Evolutionary conservation across 257 asterid genomes (phyloP), one percentile per base, ranked within the genome.

Genomic region (Jaltomata sinuosa): DNA sequence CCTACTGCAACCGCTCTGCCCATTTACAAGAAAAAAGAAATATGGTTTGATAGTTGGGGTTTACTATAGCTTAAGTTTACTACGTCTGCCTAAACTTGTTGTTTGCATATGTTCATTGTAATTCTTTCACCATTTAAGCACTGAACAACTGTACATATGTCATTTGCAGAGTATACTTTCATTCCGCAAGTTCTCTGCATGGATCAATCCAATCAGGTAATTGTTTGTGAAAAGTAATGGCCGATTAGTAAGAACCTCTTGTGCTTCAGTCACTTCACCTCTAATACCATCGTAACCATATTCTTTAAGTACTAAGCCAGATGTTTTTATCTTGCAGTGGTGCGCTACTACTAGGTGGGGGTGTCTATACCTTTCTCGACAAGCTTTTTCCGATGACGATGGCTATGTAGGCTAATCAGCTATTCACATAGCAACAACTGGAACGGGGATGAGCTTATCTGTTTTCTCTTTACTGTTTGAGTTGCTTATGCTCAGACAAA

Each of bases 201-300:
- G 99, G 99, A 93, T 96, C 78, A 96, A 96, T 83, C 98, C 98
- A 65, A 87, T 90, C 92, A 96, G 98, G 95, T 91, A 85, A 52
- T 53, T 21, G 64, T 59, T 36, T 76, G 12, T 72, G 42, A 76
- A 76, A 36, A 15, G 21, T 25, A 25, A 47, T 2, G 59, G 59
- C 25, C n/a, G 7, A 1, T 76, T 47, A 15, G 27, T 16, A 31
- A 27, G 10, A 77, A 16, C 10, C 34, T 77, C 62, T 27, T 47
- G 3, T 27, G 22, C 62, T 16, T 4, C 42, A 27, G 10, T 77
- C 27, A 15, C 27, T 77, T 77, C 62, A 2, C 27, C 81, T 77
- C 25, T 25, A 47, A 3, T 76, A 40, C 22, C 25, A 47, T 47
- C 25, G 5, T 76, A 25, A 76, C 22, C 5, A 10, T 62, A 16